Conservation (phyloP, 2,329 filamentous ascomycete species). For the Aspergillus thermomutatus region DNA sequence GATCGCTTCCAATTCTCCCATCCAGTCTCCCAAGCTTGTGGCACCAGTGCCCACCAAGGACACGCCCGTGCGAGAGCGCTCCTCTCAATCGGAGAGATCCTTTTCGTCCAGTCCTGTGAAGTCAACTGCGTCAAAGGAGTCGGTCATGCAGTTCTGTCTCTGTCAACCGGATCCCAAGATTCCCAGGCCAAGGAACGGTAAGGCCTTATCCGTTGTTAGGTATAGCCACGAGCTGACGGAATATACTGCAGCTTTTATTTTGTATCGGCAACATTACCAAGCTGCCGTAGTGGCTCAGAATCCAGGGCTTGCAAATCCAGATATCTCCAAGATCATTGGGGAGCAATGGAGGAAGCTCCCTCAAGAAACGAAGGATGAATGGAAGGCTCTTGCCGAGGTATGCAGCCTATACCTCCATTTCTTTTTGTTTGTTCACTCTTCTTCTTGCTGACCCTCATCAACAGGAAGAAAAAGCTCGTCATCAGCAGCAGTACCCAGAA, state of each 20-base stretch:
- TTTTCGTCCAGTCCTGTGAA: conserved; percentile 36
- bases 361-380: conserved; percentile 72
- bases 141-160: conserved; percentile 58
- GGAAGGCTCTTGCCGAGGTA: conserved; percentile 85
- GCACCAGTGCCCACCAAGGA: conserved; percentile 19
- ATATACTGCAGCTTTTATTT: conserved; percentile 90
- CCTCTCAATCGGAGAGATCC: conserved; percentile 21
- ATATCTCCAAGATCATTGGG: conserved; percentile 96
- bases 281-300: conserved; percentile 74
- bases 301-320: conserved; percentile 88
- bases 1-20: conserved; percentile 10
- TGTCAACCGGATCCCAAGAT: conserved; percentile 71
- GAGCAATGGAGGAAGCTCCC: conserved; percentile 82
- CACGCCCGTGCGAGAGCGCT: conserved; percentile 23
- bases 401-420: conserved; percentile 8
- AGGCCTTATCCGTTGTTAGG: conserved; percentile 33
- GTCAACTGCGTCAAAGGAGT: conserved; percentile 36
- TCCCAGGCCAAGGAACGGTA: conserved; percentile 67
- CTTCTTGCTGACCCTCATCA: conserved; percentile 3
- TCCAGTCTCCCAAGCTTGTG: conserved; percentile 14
- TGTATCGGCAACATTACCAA: conserved; percentile 93
- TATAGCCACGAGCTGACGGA: conserved; percentile 17
- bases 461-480: conserved; percentile 81
- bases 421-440: not conserved
- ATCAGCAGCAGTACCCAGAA: conserved; percentile 84